Base-by-base conservation (phyloP, 306 rosid species). In the Alnus rubra region DNA sequence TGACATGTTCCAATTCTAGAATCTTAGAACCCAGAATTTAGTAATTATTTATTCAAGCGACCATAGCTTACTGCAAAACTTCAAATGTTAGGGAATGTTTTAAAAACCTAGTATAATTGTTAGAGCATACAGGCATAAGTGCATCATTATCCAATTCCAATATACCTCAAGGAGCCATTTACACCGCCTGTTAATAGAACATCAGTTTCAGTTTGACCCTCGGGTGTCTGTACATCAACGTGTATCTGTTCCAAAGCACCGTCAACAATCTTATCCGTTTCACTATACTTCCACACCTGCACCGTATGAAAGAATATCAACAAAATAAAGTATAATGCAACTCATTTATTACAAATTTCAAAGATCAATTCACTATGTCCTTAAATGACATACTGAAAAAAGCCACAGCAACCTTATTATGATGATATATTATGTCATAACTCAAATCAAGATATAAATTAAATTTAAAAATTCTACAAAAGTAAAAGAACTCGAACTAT, bases 281-380 rank as follows among this genome's bases (percentile, higher is more conserved):
- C 92, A 58, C 45, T 69, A 58, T 89, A 95, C 68, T 84, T 92
- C 98, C 98, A 92, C 3, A 92, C 90, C 98, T 95, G 86, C 79
- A 90, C 28, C 52, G 58, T 33, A 49, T 19, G 51, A 51, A 71
- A 48, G 13, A 74, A 48, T 49, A 69, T 39, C 74, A 67, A 78
- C 12, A 18, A 59, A 60, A 39, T 7, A 79, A 71, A 67, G 51
- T 67, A 37, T 0, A 15, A 35, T 2, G 11, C 23, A 65, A 65
- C 12, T 65, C 47, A 16, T 18, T 14, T 35, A 37, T 65, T 65
- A 35, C 11, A 42, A 64, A 64, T 64, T 65, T 65, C 30, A 15
- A 37, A 65, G 28, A 14, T 7, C 13, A 16, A 35, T 60, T 9
- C 16, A 4, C 16, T 9, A 60, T 9, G 2, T 60, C 18, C 1